Conservation (phyloP, 495 filamentous ascomycete genomes). For the Cercophora newfieldiana region DNA sequence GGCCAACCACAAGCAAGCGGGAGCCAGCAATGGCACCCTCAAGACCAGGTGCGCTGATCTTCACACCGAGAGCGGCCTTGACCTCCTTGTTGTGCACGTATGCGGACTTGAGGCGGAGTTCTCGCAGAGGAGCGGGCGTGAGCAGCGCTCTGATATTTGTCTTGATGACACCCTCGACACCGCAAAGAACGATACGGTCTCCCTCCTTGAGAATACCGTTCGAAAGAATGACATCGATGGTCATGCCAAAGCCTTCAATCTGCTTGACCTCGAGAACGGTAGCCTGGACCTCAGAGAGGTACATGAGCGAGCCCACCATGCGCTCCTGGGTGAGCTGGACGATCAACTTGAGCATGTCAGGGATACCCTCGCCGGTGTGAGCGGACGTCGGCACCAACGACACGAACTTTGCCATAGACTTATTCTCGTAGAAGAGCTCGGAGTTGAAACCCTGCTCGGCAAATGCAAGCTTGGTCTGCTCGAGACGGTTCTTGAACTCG, state of each 20-base stretch:
- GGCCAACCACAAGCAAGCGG: slow-evolving; percentile 86
- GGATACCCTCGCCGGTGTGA: slow-evolving; percentile 97
- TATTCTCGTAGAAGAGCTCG: slow-evolving; percentile 95
- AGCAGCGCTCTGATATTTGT: slow-evolving; percentile 97
- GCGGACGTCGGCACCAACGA: slow-evolving; percentile 96
- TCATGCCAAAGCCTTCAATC: slow-evolving; percentile 97
- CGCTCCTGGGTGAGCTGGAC: slow-evolving; percentile 90
- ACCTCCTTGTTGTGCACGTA: slow-evolving; percentile 99
- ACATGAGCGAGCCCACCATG: slow-evolving; percentile 98
- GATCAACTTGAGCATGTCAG: slow-evolving; percentile 97
- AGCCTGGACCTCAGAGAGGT: slow-evolving; percentile 94
- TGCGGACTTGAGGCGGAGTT: slow-evolving; percentile 85
- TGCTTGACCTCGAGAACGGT: slow-evolving; percentile 99
- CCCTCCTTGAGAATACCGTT: slow-evolving; percentile 96
- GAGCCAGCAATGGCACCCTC: slow-evolving; percentile 98
- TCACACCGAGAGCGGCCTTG: slow-evolving; percentile 97
- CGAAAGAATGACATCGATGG: slow-evolving; percentile 94
- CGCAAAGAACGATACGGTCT: slow-evolving; percentile 91
- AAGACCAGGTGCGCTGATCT: slow-evolving; percentile 95
- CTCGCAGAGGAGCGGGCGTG: slow-evolving; percentile 91
- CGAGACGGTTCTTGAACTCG: slow-evolving; percentile 89
- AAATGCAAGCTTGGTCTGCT: slow-evolving; percentile 90
- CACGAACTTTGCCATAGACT: slow-evolving; percentile 89
- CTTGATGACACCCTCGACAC: slow-evolving; percentile 87
- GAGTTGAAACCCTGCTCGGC: slow-evolving; percentile 97